Evolutionary conservation across 768 basidiomycete genomes (phyloP).

Genomic region (Russula earlei): DNA sequence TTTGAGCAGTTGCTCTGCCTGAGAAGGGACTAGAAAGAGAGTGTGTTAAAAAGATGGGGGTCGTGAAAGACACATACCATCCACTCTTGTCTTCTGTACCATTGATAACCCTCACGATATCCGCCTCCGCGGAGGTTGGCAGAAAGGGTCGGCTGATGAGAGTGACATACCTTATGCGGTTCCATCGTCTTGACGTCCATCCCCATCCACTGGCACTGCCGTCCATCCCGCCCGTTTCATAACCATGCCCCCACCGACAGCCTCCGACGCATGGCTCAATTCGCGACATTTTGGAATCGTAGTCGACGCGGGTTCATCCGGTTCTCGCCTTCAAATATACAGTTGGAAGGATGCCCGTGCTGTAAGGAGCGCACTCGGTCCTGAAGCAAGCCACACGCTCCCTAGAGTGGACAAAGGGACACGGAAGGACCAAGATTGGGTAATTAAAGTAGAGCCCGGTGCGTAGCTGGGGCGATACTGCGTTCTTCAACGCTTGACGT

Average conservation of each 20-base stretch:
- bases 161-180: background rate
- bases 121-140: background rate
- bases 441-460: conserved; percentile 91
- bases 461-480: conserved; percentile 25
- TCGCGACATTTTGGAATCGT: conserved; percentile 86
- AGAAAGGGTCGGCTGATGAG: background rate
- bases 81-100: conserved; percentile 35
- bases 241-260: conserved; percentile 66
- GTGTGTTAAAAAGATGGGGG: background rate
- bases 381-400: conserved; percentile 43
- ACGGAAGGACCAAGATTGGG: conserved; percentile 71
- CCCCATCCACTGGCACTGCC: no score
- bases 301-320: conserved; percentile 97
- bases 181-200: background rate
- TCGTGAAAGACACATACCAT: conserved; percentile 24
- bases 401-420: conserved; percentile 92
- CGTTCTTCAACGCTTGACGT: background rate
- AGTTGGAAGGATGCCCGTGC: conserved; percentile 83
- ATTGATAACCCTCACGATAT: conserved; percentile 15
- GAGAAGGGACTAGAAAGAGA: conserved; percentile 52
- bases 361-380: conserved; percentile 43
- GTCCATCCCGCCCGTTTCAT: no score
- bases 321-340: conserved; percentile 92
- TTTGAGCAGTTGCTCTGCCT: conserved; percentile 82
- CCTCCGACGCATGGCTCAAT: conserved; percentile 62